Conservation (phyloP, 2,329 filamentous ascomycete genomes). For the Truncatella angustata region DNA sequence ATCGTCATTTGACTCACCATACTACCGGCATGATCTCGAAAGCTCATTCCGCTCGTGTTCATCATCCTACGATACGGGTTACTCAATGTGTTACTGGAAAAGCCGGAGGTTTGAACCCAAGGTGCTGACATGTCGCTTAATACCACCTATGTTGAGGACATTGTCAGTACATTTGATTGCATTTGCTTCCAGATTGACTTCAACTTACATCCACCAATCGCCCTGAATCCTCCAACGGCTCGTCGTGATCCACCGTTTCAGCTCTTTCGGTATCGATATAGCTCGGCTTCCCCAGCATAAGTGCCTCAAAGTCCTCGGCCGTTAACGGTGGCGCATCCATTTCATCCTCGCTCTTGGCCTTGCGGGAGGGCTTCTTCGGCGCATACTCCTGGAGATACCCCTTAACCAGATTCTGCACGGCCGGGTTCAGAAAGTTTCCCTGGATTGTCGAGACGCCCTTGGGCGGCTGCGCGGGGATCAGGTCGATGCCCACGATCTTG, state of each 20-base stretch:
- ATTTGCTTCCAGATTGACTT: neutral
- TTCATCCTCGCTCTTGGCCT: constrained; percentile 2
- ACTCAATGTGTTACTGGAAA: constrained; percentile 87
- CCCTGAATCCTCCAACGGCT: constrained; percentile 40
- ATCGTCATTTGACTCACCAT: constrained; percentile 64
- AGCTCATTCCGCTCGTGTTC: constrained; percentile 89
- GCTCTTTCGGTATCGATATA: constrained; percentile 66
- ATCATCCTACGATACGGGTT: constrained; percentile 97
- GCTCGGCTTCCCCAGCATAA: constrained; percentile 46
- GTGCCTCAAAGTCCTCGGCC: constrained; percentile 17
- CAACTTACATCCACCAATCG: constrained; percentile 65
- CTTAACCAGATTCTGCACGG: constrained; percentile 74
- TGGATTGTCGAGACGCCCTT: constrained; percentile 92
- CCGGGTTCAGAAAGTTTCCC: constrained; percentile 80
- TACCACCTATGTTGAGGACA: constrained; percentile 59
- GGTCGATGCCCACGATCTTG: constrained; percentile 85
- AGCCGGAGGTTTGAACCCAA: constrained; percentile 79
- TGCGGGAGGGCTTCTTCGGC: constrained; percentile 14
- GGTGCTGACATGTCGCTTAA: constrained; percentile 99
- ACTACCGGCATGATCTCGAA: constrained; percentile 87
- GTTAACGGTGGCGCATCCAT: neutral
- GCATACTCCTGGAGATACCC: constrained; percentile 63
- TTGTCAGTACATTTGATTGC: neutral
- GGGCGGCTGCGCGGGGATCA: constrained; percentile 89
- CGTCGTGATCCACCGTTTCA: constrained; percentile 29